Evolutionary conservation across 148 eudicot species (phyloP), one percentile per base, ranked within the genome.

Genomic region (Suaeda aralocaspica): DNA sequence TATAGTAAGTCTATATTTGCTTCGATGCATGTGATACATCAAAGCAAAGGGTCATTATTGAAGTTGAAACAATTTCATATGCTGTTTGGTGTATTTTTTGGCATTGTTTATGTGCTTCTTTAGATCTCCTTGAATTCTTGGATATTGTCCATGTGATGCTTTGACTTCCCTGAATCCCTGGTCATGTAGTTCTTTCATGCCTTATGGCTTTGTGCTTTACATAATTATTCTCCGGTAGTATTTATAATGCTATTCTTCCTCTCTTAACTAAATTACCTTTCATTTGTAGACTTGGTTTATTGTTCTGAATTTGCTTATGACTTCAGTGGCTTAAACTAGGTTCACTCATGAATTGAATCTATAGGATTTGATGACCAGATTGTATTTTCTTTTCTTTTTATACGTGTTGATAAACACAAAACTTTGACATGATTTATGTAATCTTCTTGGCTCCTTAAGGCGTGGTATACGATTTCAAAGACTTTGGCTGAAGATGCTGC

Each of bases 401-500:
- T n/a, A n/a, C n/a, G n/a, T n/a, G n/a, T n/a, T n/a, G n/a, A n/a
- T n/a, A n/a, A n/a, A 36, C 4, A 36, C 4, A 36, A 36, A 8
- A 36, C 41, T 36, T 36, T 3, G 4, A 36, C 8, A 8, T 28
- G n/a, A 58, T 28, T 14, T 13, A 28, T 29, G 62, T 58, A 31
- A 31, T 21, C 19, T 39, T 25, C 4, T 62, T 39, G 28, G 48
- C 15, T 39, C 25, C 29, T 62, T 42, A 29, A 36, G 66, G 39
- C 9, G 42, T 79, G 82, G 82, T 76, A 82, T 61, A 11, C 8
- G 2, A 73, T 83, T n/a, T 83, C 86, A 12, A 83, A 83, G 70
- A 74, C 77, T 0, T 72, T 80, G 68, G 83, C 83, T 16, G 83
- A 83, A 69, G 79, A 83, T 16, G 77, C 79, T 46, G 86, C 86